These are phyloP conservation scores for Dryadomyces quercus-mongolicae DNA, from an alignment of 2,329 filamentous ascomycete species.

Conservation along the genomic window DNA sequence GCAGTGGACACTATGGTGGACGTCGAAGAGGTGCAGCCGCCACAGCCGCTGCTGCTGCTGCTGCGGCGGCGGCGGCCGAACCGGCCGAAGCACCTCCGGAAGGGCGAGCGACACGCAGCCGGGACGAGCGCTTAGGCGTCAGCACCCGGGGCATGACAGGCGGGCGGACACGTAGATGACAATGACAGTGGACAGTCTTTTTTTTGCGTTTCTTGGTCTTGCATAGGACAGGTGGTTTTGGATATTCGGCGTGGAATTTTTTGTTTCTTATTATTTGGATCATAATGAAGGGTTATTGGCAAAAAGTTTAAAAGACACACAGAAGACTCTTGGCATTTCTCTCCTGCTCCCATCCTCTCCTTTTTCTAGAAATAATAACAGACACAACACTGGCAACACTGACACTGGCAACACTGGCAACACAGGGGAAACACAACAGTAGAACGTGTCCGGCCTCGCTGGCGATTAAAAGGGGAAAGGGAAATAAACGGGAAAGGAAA, in stretches of 20 bases:
- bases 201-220: too few species aligned
- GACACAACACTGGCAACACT: too few species aligned
- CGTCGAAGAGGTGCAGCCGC: neutral
- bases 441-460: too few species aligned
- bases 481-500: too few species aligned
- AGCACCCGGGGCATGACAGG: neutral
- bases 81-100: slow-evolving; percentile 3
- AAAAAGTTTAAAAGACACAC: neutral
- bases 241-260: neutral
- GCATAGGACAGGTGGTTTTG: neutral
- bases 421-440: too few species aligned
- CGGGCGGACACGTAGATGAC: neutral
- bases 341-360: too few species aligned
- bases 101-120: slow-evolving; percentile 15
- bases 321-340: neutral
- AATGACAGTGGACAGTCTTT: too few species aligned
- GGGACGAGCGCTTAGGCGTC: slow-evolving; percentile 20
- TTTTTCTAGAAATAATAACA: too few species aligned
- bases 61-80: neutral
- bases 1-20: neutral
- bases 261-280: neutral
- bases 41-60: neutral
- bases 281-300: neutral
- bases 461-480: too few species aligned
- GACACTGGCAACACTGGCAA: too few species aligned